Evolutionary conservation across 768 basidiomycete species (phyloP), one percentile per base, ranked within the genome.

Genomic region (Russula virescens): DNA sequence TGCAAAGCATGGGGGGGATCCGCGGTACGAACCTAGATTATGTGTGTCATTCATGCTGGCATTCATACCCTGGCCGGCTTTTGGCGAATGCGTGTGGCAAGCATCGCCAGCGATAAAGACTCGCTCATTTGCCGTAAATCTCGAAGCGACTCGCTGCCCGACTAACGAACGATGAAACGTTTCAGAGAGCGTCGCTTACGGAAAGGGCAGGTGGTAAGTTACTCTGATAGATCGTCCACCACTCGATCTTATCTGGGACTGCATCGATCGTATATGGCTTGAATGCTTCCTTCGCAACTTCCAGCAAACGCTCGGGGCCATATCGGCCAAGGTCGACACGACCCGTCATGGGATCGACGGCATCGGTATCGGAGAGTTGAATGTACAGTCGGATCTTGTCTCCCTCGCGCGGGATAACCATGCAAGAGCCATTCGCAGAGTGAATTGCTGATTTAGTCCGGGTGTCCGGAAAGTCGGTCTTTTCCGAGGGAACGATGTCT

Each of bases 51-150:
- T 80, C 75, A 83, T 81, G 53, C 78, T 77, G 5, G 80, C 80
- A 34, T 81, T 82, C 80, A 80, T 78, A 1, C 80, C 81, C 61
- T 83, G 82, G 6, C 81, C 76, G 56, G 78, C 79, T 14, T 61
- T 61, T 5, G 60, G 60, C 0, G 76, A 79, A 52, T 77, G 77
- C 19, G 77, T 79, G 60, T 78, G 79, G 42, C 79, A 83, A 3
- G 81, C 81, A 64, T 82, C 82, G 14, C 83, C 83, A 0, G 79
- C 83, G 51, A 84, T 83, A 66, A 84, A 82, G 2, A 83, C 74
- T 5, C 83, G 79, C 35, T 83, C 71, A 45, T 76, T 64, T 0
- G 75, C 67, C 1, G 79, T 77, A 70, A 79, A 85, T n/a, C 72
- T 73, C 34, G 80, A 76, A 16, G 83, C 81, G 9, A 84, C 79